phyloP scores from a whole-genome alignment of 352 stramenopile species.

The Lagenidium sp. region DNA sequence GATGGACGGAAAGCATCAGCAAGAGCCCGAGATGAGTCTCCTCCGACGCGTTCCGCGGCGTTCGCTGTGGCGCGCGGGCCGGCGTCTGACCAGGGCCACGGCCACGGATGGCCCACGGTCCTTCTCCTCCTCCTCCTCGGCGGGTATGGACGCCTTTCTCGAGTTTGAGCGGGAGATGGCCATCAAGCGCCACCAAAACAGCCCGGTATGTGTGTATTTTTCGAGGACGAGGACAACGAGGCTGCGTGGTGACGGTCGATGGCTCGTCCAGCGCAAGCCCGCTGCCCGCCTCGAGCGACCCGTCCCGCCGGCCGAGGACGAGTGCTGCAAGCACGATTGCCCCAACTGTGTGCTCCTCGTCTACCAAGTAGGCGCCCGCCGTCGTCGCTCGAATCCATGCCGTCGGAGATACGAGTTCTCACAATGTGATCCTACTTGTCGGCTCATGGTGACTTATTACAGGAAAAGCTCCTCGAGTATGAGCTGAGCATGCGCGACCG shows the following conservation, averaged over 20 bases:
- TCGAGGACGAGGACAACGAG: too few species aligned
- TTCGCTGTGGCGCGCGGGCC: constrained; percentile 9
- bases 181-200: constrained; percentile 31
- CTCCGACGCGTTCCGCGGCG: constrained; percentile 4
- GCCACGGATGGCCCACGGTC: not conserved
- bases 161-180: constrained; percentile 81
- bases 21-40: constrained; percentile 1
- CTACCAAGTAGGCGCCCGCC: constrained; percentile 43
- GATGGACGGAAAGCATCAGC: constrained; percentile 10
- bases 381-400: too few species aligned
- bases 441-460: not conserved
- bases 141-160: constrained; percentile 76
- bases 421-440: not conserved
- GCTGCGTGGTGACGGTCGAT: too few species aligned
- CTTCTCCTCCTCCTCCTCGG: constrained; percentile 5
- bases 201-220: too few species aligned
- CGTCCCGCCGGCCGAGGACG: constrained; percentile 59
- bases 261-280: constrained; percentile 7
- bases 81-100: constrained; percentile 3
- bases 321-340: constrained; percentile 80
- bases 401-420: not conserved
- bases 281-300: constrained; percentile 35
- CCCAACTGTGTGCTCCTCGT: constrained; percentile 82
- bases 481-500: constrained; percentile 47
- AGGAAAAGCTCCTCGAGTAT: constrained; percentile 83